These are phyloP conservation scores for Trichophyton simii DNA, from an alignment of 2,329 filamentous ascomycete species.

Conservation along the genomic window DNA sequence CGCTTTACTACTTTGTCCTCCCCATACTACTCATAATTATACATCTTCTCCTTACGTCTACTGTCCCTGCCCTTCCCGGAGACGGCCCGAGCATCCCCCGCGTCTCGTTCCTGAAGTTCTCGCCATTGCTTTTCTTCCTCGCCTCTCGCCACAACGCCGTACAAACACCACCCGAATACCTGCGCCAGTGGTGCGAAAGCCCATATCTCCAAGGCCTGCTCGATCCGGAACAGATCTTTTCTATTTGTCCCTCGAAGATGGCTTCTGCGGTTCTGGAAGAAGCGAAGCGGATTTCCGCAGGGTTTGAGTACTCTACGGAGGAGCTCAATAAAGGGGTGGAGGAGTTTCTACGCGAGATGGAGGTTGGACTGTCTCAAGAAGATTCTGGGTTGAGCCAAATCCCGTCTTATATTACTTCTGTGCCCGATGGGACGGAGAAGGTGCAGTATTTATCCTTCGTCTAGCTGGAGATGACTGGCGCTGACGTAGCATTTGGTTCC, in stretches of 20 bases:
- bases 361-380: conserved; percentile 67
- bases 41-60: neutral
- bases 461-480: neutral
- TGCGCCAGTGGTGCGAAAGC: conserved; percentile 5
- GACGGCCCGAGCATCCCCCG: neutral
- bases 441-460: conserved; percentile 34
- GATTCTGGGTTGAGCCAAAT: conserved; percentile 83
- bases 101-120: neutral
- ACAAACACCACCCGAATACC: neutral
- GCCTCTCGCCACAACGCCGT: neutral
- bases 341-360: conserved; percentile 80
- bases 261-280: conserved; percentile 43
- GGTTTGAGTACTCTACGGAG: conserved; percentile 73
- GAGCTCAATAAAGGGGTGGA: conserved; percentile 68
- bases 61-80: neutral
- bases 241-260: conserved; percentile 7
- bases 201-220: conserved; percentile 2
- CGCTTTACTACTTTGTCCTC: neutral
- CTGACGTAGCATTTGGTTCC: neutral
- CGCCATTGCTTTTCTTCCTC: neutral
- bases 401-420: conserved; percentile 87
- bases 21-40: neutral
- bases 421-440: conserved; percentile 96
- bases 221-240: neutral
- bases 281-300: conserved; percentile 64